Evolutionary conservation across 2,329 filamentous ascomycete genomes (phyloP).

Genomic region (Hypoxylon sp.): DNA sequence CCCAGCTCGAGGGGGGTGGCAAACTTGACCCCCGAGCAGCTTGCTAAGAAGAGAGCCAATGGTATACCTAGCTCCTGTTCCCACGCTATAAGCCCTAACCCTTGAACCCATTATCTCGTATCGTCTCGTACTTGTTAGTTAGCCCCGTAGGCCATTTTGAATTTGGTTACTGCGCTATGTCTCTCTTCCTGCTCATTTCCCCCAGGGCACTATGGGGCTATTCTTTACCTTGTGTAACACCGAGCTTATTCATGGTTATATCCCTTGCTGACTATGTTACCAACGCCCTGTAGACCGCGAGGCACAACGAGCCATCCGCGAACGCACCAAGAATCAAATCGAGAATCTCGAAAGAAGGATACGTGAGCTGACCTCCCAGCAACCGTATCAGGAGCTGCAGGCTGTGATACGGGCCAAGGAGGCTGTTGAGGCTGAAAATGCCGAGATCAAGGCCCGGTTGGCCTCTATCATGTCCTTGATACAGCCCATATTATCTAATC

Average conservation of each 20-base stretch:
- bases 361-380: constrained; percentile 80
- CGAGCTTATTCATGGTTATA: constrained; percentile 2
- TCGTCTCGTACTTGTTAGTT: constrained; percentile 14
- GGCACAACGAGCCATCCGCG: constrained; percentile 85
- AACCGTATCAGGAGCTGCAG: constrained; percentile 88
- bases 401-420: constrained; percentile 81
- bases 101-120: constrained; percentile 13
- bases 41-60: constrained; percentile 75
- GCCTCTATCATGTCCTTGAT: constrained; percentile 74
- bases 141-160: constrained; percentile 15
- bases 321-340: constrained; percentile 85
- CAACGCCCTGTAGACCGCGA: constrained; percentile 73
- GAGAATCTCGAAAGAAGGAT: constrained; percentile 80
- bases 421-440: constrained; percentile 81
- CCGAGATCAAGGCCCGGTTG: constrained; percentile 78
- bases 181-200: background rate
- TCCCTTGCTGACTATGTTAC: constrained; percentile 29
- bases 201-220: background rate
- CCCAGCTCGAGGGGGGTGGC: constrained; percentile 65
- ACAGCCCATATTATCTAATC: constrained; percentile 65
- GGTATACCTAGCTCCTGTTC: constrained; percentile 54
- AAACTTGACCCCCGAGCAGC: constrained; percentile 79
- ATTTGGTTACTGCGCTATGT: constrained; percentile 11
- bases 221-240: constrained; percentile 2
- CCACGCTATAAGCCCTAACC: constrained; percentile 5